These are phyloP conservation scores for Omphalotus guepiniiformis DNA, from an alignment of 768 basidiomycete species.

Conservation along the genomic window DNA sequence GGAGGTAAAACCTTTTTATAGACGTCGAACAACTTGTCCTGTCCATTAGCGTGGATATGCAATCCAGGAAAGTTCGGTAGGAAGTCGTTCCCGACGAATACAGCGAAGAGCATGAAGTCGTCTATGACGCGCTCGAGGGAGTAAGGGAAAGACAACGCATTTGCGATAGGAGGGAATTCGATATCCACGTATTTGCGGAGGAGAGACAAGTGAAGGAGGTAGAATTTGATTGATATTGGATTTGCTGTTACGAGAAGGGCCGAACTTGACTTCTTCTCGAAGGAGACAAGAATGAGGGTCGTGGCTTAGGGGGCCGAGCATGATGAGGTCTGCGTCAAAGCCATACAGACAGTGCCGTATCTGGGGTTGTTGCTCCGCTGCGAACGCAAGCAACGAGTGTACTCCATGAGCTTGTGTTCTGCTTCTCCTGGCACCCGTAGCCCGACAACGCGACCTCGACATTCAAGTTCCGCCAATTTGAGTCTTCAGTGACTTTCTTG, in stretches of 20 bases:
- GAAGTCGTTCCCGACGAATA: constrained; percentile 98
- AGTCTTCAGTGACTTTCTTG: constrained; percentile 97
- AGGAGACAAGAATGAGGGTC: constrained; percentile 98
- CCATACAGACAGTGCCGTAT: constrained; percentile 97
- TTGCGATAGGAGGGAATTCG: constrained; percentile 78
- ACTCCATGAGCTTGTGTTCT: constrained; percentile 99
- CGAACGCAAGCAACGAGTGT: constrained; percentile 90
- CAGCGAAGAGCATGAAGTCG: constrained; percentile 94
- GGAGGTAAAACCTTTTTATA: constrained; percentile 91
- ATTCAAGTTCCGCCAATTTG: constrained; percentile 87
- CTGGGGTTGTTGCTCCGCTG: constrained; percentile 97
- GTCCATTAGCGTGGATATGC: constrained; percentile 95
- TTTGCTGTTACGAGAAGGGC: constrained; percentile 73
- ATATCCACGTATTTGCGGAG: constrained; percentile 97
- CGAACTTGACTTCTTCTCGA: constrained; percentile 98
- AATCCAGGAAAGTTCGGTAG: constrained; percentile 93
- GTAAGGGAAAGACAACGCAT: constrained; percentile 72
- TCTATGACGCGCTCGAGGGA: constrained; percentile 93
- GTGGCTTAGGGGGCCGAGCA: constrained; percentile 94
- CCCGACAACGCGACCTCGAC: constrained; percentile 93
- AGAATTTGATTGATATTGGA: constrained; percentile 78
- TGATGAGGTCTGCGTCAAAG: constrained; percentile 96
- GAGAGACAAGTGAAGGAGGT: constrained; percentile 88
- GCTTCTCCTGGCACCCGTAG: constrained; percentile 97
- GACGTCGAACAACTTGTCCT: constrained; percentile 90